Base-by-base conservation (phyloP, 1,284 basidiomycete species). In the Pseudozyma tsukubaensis region DNA sequence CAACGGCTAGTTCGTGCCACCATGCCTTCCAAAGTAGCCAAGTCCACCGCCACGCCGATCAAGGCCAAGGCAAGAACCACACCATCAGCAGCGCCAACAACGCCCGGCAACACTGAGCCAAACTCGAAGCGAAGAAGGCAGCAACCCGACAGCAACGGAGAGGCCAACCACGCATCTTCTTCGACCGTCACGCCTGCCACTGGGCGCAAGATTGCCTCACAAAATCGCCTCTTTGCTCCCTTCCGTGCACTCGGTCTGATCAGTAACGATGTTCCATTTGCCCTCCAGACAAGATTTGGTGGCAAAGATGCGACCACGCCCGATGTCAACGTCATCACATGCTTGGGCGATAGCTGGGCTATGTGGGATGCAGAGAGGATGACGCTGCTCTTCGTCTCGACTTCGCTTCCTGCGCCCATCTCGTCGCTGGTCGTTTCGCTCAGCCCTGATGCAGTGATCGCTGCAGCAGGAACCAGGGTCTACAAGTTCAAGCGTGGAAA, bases 301-400 rank as follows among this genome's bases (percentile, higher is more conserved):
- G 89, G 91, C 81, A 96, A 94, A 84, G 94, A 94, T 36, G 90
- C 93, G 9, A 90, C 91, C 0, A 73, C 68, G 19, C 76, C 83
- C 1, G 81, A 83, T 42, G 75, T 83, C 55, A 91, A 92, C 48
- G 87, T 99, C 50, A 86, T 97, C 44, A 97, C 94, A 13, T 95
- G 93, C 78, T 85, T 98, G 6, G 96, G 96, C 14, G 89, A 88
- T 70, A 91, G 92, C 76, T 99, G 96, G 96, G 92, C 94, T 19
- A 88, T 98, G 85, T 99, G 96, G 96, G 94, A 97, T 81, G 94
- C 94, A 13, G 92, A 91, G 36, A 93, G 91, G 85, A 94, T 99
- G 92, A 89, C 89, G 16, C 86, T 99, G 50, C 87, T 98, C 49
- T 98, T 99, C 84, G 94, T 97, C 65, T 94, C 95, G 92, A 91